phyloP scores from a whole-genome alignment of 768 basidiomycete species.

The Royoungia palumana region DNA sequence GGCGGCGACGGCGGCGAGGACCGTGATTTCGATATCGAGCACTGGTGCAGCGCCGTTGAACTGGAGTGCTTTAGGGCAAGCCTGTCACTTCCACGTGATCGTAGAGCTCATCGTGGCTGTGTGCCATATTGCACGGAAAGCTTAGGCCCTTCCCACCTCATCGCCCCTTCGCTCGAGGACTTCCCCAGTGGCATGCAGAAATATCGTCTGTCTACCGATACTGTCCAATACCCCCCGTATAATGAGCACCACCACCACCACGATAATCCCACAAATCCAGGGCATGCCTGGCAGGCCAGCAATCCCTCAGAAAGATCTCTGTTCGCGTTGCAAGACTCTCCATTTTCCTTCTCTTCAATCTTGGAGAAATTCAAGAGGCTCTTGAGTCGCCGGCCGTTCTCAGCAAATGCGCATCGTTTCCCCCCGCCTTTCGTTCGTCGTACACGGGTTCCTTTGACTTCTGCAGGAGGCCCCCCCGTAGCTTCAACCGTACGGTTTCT shows the following conservation, averaged over 20 bases:
- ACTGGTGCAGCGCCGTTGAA: background rate
- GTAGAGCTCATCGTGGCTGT: conserved; percentile 5
- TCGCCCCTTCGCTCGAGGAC: background rate
- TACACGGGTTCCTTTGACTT: conserved; percentile 16
- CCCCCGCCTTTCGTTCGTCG: conserved; percentile 27
- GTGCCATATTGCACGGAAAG: too few relatives aligned
- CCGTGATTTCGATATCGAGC: conserved; percentile 22
- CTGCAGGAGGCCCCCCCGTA: conserved; percentile 15
- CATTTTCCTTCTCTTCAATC: conserved; percentile 10
- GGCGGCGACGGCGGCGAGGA: conserved; percentile 14
- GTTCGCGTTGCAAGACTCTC: conserved; percentile 7
- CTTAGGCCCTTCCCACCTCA: background rate
- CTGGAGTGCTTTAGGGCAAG: conserved; percentile 25
- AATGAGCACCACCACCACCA: conserved; percentile 15
- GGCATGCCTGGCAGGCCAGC: conserved; percentile 25
- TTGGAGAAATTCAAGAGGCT: conserved; percentile 14
- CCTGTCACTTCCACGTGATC: conserved; percentile 19
- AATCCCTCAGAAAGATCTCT: conserved; percentile 11
- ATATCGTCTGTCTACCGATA: conserved; percentile 4
- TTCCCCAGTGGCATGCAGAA: conserved; percentile 22
- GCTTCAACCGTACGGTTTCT: conserved; percentile 54
- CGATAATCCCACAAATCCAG: conserved; percentile 12
- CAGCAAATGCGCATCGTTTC: conserved; percentile 12
- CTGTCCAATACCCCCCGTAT: conserved; percentile 16
- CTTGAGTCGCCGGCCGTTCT: conserved; percentile 16